Base-by-base conservation (phyloP, 2,329 filamentous ascomycete genomes). In the Nannizziopsis barbatae region DNA sequence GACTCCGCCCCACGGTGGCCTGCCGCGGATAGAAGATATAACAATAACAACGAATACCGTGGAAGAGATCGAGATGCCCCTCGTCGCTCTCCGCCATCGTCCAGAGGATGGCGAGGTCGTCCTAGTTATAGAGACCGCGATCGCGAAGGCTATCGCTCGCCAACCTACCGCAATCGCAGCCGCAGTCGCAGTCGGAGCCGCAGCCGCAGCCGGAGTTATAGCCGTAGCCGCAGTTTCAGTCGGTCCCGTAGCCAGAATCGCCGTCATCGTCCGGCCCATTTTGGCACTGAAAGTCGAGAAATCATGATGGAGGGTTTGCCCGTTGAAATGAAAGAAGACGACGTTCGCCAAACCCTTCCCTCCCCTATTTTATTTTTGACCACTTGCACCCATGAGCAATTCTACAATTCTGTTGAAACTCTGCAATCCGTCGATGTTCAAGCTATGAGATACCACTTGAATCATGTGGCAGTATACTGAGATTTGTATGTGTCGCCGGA, bases 261-360 rank as follows among this genome's bases (percentile, higher is more conserved):
- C 39, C 63, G 65, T 52, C 58, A 63, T 45, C 64, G 63, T 33
- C 62, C 62, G 50, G 57, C 65, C 35, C 58, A 64, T 44, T 62
- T 61, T 54, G 68, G 65, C 20, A 64, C 63, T 39, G 69, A 72
- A 47, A 74, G 69, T 53, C 65, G 65, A 55, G 71, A 74, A 57
- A 61, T 74, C 14, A 73, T 73, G 60, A 66, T 74, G 65, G 71
- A 73, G 55, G 71, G 70, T 42, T 57, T 74, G 46, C 70, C 69
- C 39, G 58, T 67, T 53, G 68, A 73, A 50, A 71, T 74, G 66
- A 62, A 61, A 55, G 71, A 74, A 66, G 68, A 73, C 58, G 69
- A 74, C 65, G 71, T 74, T 69, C 64, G 71, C 64, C 55, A 56
- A 58, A 60, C 59, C 57, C 56, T 56, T 55, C 42, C 55, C 56